Evolutionary conservation across 2,329 filamentous ascomycete species (phyloP), one percentile per base, ranked within the genome.

Genomic region (Epichloe hybrida): DNA sequence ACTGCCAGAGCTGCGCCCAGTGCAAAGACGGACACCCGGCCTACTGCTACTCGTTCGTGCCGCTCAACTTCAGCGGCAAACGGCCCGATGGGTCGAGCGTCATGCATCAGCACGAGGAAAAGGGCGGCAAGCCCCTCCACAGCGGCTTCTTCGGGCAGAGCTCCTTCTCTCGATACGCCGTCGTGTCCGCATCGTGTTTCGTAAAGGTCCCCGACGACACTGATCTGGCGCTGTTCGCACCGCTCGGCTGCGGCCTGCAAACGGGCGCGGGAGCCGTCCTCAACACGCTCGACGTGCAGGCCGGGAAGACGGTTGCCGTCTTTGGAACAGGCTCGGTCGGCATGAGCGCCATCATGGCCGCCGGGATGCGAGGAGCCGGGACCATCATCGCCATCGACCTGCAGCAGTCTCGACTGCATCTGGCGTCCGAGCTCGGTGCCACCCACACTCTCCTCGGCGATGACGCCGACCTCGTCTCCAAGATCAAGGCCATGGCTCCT

Each of bases 231-330:
- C 46, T 66, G 2, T 62, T 62, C n/a, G 61, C 64, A 0, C 61
- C 65, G 4, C 55, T 68, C 0, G 65, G 66, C 0, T 68, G 65
- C 46, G 66, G 66, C 1, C 54, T 67, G 36, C 64, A 66, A 48
- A 67, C 66, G 1, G 66, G 66, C 20, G 62, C 62, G 1, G 66
- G 65, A 0, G 61, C 63, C 0, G 56, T 68, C 15, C 35, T 66
- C 3, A 66, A 68, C 41, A 55, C 62, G 0, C 55, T 66, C 1
- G 47, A 55, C 37, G 62, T 62, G 13, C 56, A 52, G 38, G 50
- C 42, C 1, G 63, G 56, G 3, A 61, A 53, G 46, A 58, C 56
- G 1, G 53, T 68, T 2, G 63, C 62, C 0, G 56, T 68, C 1
- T 66, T 67, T 3, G 47, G 47, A 21, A 3, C 38, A n/a, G 47